Conservation (phyloP, 1,139 yeast genomes). For the Candida gigantensis region DNA sequence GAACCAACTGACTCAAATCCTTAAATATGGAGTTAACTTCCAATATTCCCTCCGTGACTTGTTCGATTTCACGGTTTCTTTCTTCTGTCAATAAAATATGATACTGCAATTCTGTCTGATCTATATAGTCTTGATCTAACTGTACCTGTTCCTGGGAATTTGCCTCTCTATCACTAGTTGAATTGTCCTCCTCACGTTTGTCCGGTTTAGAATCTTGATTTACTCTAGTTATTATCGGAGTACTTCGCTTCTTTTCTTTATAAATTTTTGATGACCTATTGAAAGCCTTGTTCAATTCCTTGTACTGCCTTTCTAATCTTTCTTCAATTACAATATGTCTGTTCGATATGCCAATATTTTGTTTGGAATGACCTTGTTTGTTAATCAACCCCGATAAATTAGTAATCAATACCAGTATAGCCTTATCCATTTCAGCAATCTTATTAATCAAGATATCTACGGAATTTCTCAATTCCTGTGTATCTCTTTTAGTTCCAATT, state of each 20-base stretch:
- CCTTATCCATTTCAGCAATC: slow-evolving; percentile 32
- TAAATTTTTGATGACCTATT: slow-evolving; percentile 28
- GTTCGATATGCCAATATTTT: slow-evolving; percentile 28
- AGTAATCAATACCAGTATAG: slow-evolving; percentile 33
- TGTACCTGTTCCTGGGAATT: slow-evolving; percentile 29
- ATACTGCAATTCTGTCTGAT: slow-evolving; percentile 70
- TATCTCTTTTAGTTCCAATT: slow-evolving; percentile 60
- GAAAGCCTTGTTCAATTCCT: slow-evolving; percentile 40
- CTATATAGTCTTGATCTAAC: slow-evolving; percentile 39
- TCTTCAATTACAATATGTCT: slow-evolving; percentile 44
- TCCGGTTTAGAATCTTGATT: slow-evolving; percentile 25
- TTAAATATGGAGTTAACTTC: slow-evolving; percentile 85
- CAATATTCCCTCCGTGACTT: slow-evolving; percentile 72
- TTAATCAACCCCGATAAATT: slow-evolving; percentile 35
- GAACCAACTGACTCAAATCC: slow-evolving; percentile 74
- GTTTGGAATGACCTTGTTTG: slow-evolving; percentile 15
- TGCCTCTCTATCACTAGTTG: too few relatives aligned
- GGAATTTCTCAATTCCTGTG: slow-evolving; percentile 35
- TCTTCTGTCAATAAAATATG: slow-evolving; percentile 71
- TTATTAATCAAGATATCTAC: slow-evolving; percentile 35
- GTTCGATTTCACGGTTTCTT: slow-evolving; percentile 69
- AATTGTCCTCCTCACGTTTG: slow-evolving; percentile 13
- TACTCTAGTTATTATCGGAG: slow-evolving; percentile 23
- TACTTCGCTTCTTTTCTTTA: slow-evolving; percentile 32
- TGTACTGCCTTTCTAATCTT: slow-evolving; percentile 37